Conservation (phyloP, 768 basidiomycete species). For the Lepiota venenata region DNA sequence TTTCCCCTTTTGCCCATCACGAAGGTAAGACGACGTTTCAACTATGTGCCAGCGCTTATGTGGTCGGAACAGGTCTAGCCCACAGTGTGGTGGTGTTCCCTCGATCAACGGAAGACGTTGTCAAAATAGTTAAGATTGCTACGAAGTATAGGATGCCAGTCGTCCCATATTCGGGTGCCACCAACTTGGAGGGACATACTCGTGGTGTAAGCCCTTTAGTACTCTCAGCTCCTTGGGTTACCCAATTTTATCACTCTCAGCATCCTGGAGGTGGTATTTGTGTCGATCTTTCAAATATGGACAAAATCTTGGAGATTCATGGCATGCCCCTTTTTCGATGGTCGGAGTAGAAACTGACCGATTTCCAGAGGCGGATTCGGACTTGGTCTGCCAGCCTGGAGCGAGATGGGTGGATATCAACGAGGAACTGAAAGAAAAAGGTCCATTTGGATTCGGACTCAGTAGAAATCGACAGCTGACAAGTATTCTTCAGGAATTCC, state of each 20-base stretch:
- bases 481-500: conserved; percentile 52
- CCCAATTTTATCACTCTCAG: not conserved
- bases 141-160: conserved; percentile 75
- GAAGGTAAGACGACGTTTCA: conserved; percentile 32
- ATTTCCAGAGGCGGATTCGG: conserved; percentile 58
- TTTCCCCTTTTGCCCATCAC: conserved; percentile 48
- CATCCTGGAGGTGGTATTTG: conserved; percentile 67
- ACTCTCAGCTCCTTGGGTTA: not conserved
- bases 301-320: conserved; percentile 71
- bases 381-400: conserved; percentile 74
- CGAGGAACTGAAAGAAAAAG: conserved; percentile 59
- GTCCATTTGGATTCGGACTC: conserved; percentile 28
- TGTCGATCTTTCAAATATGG: conserved; percentile 76
- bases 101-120: conserved; percentile 77
- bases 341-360: not conserved
- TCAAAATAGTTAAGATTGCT: conserved; percentile 72
- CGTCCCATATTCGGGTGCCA: conserved; percentile 77
- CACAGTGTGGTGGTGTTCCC: conserved; percentile 69
- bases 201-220: conserved; percentile 44
- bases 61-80: conserved; percentile 26
- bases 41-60: not conserved
- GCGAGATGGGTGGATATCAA: conserved; percentile 72
- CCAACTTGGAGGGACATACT: conserved; percentile 77
- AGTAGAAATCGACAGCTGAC: not conserved
- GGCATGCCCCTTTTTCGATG: conserved; percentile 33